phyloP scores from a whole-genome alignment of 2,329 filamentous ascomycete genomes.

The Claviceps arundinis region DNA sequence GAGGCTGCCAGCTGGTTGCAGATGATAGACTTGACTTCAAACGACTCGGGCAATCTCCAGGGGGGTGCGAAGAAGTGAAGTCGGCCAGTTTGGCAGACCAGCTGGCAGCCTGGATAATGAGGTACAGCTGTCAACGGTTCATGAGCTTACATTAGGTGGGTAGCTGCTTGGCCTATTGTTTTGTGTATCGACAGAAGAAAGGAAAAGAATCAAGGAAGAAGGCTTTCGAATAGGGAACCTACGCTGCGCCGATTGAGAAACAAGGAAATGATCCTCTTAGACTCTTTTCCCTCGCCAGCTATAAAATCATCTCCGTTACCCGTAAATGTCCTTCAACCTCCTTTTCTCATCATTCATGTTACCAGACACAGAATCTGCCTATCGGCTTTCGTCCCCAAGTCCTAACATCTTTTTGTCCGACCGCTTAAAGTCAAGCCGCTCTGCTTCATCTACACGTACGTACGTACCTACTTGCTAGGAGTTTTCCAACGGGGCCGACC shows the following conservation, averaged over 20 bases:
- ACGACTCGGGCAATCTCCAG: too few species aligned
- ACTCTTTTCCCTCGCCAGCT: conserved; percentile 3
- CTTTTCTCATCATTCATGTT: too few species aligned
- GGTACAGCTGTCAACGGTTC: too few species aligned
- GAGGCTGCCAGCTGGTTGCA: too few species aligned
- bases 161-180: too few species aligned
- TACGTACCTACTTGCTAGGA: not conserved
- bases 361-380: conserved; percentile 9
- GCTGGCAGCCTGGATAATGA: too few species aligned
- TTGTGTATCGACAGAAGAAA: not conserved
- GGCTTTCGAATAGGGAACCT: too few species aligned
- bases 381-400: conserved; percentile 8
- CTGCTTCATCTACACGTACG: not conserved
- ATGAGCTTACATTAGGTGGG: too few species aligned
- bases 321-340: not conserved
- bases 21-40: too few species aligned
- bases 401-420: conserved; percentile 7
- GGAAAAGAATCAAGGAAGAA: not conserved
- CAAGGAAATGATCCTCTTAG: conserved; percentile 2
- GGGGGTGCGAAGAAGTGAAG: too few species aligned
- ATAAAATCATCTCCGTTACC: not conserved
- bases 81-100: too few species aligned
- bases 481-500: not conserved
- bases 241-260: too few species aligned
- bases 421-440: conserved; percentile 10